Evolutionary conservation across 148 eudicot genomes (phyloP).

Genomic region (Nepenthes gracilis): DNA sequence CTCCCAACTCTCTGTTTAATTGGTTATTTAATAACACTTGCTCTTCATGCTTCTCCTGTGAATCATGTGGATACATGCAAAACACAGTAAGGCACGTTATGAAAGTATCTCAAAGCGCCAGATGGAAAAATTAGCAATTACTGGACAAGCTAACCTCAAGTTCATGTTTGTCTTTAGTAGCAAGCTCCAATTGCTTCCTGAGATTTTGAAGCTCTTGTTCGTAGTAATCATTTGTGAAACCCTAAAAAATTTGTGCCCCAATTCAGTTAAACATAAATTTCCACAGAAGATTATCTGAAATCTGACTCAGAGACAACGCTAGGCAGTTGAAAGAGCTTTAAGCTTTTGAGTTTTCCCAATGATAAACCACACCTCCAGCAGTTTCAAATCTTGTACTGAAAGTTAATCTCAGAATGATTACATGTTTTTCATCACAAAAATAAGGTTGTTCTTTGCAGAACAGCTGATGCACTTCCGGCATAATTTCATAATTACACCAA

Average conservation of each 20-base stretch:
- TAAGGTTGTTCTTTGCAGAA: too few species aligned
- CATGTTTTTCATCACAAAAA: too few species aligned
- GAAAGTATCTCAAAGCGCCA: background rate
- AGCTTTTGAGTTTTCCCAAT: too few species aligned
- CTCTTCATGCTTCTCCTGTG: slow-evolving; percentile 48
- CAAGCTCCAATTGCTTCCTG: slow-evolving; percentile 45
- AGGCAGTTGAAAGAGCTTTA: too few species aligned
- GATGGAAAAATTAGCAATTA: too few species aligned
- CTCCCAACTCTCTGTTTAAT: slow-evolving; percentile 34
- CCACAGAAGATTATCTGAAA: too few species aligned
- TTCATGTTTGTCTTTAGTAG: slow-evolving; percentile 51
- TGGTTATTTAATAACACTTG: slow-evolving; percentile 39
- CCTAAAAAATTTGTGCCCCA: slow-evolving; percentile 20
- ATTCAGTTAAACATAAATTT: background rate
- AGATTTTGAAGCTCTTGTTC: slow-evolving; percentile 53
- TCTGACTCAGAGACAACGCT: too few species aligned
- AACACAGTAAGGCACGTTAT: background rate
- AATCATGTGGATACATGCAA: slow-evolving; percentile 1
- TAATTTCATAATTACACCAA: too few species aligned
- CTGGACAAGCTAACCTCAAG: slow-evolving; percentile 28
- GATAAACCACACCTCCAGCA: too few species aligned
- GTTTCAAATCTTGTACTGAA: too few species aligned
- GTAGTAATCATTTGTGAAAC: slow-evolving; percentile 26
- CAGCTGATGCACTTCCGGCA: too few species aligned
- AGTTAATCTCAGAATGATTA: too few species aligned